Evolutionary conservation across 2,329 filamentous ascomycete species (phyloP).

Genomic region (Didymella keratinophila): DNA sequence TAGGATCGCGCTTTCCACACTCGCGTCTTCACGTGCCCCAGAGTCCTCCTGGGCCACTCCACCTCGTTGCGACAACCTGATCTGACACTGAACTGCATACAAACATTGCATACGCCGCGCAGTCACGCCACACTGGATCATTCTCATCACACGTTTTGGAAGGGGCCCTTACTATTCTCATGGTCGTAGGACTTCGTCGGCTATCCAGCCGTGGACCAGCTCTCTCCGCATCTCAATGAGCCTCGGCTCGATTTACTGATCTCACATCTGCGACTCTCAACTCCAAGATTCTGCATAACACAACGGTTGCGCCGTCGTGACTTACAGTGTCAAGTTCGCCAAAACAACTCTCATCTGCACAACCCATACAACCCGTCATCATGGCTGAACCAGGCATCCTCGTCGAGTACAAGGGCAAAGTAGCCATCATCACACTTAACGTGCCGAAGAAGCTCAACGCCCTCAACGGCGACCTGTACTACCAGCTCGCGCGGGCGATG

Average conservation of each 20-base stretch:
- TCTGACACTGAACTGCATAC: neutral
- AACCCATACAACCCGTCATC: neutral
- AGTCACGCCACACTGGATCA: neutral
- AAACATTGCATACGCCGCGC: neutral
- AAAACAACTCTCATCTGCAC: neutral
- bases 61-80: neutral
- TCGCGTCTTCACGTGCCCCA: conserved; percentile 10
- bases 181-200: conserved; percentile 5
- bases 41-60: neutral
- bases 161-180: neutral
- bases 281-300: neutral
- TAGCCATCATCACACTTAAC: conserved; percentile 87
- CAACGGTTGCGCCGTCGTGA: neutral
- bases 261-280: conserved; percentile 11
- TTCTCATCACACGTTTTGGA: neutral
- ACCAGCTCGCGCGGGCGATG: conserved; percentile 74
- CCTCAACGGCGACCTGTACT: conserved; percentile 75
- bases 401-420: conserved; percentile 70
- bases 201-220: conserved; percentile 3
- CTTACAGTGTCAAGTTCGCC: neutral
- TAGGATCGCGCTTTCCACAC: conserved; percentile 2
- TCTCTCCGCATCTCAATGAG: conserved; percentile 15
- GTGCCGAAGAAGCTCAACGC: conserved; percentile 89
- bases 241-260: conserved; percentile 20
- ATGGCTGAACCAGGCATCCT: conserved; percentile 61